Conservation (phyloP, 805 yeast genomes). For the Metschnikowia matae region DNA sequence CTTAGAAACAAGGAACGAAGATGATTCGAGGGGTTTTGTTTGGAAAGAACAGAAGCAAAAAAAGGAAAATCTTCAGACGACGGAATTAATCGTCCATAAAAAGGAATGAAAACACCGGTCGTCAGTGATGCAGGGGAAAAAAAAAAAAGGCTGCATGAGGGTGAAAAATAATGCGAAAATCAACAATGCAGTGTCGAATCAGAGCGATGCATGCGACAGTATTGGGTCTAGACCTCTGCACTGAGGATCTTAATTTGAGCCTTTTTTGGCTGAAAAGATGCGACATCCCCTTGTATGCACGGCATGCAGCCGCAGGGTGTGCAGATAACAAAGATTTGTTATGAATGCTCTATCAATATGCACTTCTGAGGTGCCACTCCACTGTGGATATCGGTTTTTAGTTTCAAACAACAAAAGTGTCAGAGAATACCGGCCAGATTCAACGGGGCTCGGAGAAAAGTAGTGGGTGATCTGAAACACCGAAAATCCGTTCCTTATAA, state of each 20-base stretch:
- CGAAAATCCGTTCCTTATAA: too few relatives aligned
- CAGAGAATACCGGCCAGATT: neutral
- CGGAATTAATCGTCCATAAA: neutral
- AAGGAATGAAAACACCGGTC: constrained; percentile 5
- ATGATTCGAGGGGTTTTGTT: neutral
- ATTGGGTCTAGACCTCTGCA: constrained; percentile 7
- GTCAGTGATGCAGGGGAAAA: constrained; percentile 4
- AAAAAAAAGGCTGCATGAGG: neutral
- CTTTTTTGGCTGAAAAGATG: constrained; percentile 9
- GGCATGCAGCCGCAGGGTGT: neutral
- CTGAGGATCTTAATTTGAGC: constrained; percentile 5
- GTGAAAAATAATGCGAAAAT: neutral
- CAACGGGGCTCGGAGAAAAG: too few relatives aligned
- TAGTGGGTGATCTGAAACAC: too few relatives aligned
- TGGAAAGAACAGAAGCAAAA: constrained; percentile 4
- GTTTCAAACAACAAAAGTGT: neutral
- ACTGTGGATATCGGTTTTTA: neutral
- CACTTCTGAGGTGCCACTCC: neutral
- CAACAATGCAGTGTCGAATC: neutral
- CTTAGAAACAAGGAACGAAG: constrained; percentile 1
- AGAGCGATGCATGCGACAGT: constrained; percentile 3
- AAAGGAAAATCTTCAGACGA: neutral
- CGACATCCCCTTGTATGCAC: neutral
- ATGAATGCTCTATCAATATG: neutral
- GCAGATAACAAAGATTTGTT: neutral